Evolutionary conservation across 73 alveolate genomes (phyloP), one percentile per base, ranked within the genome.

Genomic region (Stentor coeruleus): DNA sequence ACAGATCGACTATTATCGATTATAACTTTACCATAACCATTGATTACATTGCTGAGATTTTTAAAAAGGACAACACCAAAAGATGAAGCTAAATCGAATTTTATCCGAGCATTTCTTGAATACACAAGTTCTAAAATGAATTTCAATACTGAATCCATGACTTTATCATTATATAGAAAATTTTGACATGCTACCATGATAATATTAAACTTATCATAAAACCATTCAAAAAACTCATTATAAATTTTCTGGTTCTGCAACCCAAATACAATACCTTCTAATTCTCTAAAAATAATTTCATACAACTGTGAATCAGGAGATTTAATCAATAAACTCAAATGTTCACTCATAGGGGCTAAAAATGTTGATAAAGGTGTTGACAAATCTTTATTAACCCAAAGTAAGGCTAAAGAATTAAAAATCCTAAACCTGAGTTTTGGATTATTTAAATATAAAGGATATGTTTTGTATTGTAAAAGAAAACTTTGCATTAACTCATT

Each of bases 181-280:
- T 75, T 31, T 75, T 15, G 41, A 75, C 59, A 39, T 1, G 59
- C 72, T 31, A 35, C 33, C 2, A 75, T 20, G 39, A 75, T n/a
- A 75, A 40, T 75, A 2, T 14, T 14, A 14, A 75, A 37, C 6
- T 38, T 37, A 20, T 15, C 33, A 33, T 39, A 75, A 37, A 75
- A 37, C 74, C 72, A 75, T 39, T 75, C 83, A 75, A 75, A 75
- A 39, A 75, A 75, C 0, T 39, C 59, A n/a, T n/a, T 15, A 75
- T 75, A 75, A 37, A 37, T 0, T n/a, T n/a, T 40, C 26, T 37
- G 59, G 6, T 30, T 20, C 59, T 75, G 59, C 77, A 75, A 75
- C 20, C 80, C 58, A 75, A 39, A 31, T 1, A 28, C 15, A 39
- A 75, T 75, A 37, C 83, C 83, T 75, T 75, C 38, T 30, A 75